Base-by-base conservation (phyloP, 2,329 filamentous ascomycete species). In the Cladosporium sp. region DNA sequence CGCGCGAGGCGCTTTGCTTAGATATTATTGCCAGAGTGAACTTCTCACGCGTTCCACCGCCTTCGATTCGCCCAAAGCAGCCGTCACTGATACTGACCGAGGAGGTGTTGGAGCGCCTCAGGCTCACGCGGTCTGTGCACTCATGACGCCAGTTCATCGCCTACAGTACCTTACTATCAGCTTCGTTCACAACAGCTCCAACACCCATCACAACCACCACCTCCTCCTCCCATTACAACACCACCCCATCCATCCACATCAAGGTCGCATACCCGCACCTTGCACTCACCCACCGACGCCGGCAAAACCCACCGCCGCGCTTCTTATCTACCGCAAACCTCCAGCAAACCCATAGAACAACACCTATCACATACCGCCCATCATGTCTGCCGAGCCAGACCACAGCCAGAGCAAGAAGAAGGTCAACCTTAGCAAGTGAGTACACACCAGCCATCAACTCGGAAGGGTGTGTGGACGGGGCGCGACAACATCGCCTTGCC, bases 341-440 rank as follows among this genome's bases (percentile, higher is more conserved):
- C 52, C 11, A 38, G 62, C 62, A 59, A 58, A 59, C 54, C 51
- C 52, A 59, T 59, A 59, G 38, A 63, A 51, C 47, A 32, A 32
- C 32, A 51, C 38, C 41, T 54, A 65, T 51, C 36, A 41, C 64
- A 61, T 30, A 47, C 21, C 34, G 18, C 36, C 68, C 69, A 74
- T 70, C 73, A 84, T 84, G 82, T 83, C 82, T 74, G 81, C 80
- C 71, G 82, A 84, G 71, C 81, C 82, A 73, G 79, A 80, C 66
- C 81, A 83, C 77, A 69, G 76, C 64, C 66, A 72, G 66, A 67
- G 66, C 69, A 80, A 82, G 77, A 74, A 74, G 72, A 83, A 84
- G 79, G 77, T 79, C 76, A 82, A 84, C 74, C 77, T 83, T 59
- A 76, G 77, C 72, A 78, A 81, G 80, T 81, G 73, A 69, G 79